Conservation (phyloP, 2,329 filamentous ascomycete species). For the Fusarium pininemorale region DNA sequence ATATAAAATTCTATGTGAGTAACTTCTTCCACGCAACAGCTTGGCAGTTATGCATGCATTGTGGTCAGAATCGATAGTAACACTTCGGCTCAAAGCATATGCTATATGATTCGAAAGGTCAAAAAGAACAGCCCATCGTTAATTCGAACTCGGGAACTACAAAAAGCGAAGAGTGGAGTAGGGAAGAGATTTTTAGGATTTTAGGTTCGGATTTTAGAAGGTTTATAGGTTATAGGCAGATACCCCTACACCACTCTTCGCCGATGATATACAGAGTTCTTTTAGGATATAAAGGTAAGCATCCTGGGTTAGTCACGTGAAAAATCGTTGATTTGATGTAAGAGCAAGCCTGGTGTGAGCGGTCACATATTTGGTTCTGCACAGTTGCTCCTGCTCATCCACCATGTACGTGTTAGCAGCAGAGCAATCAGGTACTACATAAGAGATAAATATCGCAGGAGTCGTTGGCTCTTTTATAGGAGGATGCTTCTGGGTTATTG, state of each 20-base stretch:
- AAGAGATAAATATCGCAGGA: no score
- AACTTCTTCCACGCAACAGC: not conserved
- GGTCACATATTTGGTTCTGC: no score
- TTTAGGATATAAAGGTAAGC: not conserved
- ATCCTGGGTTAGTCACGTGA: not conserved
- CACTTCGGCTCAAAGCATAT: not conserved
- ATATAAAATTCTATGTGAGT: not conserved
- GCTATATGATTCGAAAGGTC: no score
- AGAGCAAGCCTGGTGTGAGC: not conserved
- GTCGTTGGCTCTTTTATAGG: fast-evolving
- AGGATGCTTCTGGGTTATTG: fast-evolving
- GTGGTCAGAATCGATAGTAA: not conserved
- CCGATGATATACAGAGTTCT: not conserved
- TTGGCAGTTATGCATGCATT: no score
- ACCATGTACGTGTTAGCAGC: not conserved
- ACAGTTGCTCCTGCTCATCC: not conserved
- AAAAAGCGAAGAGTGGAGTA: not conserved
- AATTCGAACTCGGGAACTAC: not conserved
- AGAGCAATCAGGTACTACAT: not conserved
- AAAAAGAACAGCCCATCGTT: not conserved
- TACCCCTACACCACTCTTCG: not conserved
- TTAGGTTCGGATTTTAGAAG: not conserved
- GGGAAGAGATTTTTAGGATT: not conserved
- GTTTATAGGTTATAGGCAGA: not conserved
- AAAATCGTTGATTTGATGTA: not conserved